Conservation (phyloP, 306 rosid genomes). For the Cicer pinnatifidum region DNA sequence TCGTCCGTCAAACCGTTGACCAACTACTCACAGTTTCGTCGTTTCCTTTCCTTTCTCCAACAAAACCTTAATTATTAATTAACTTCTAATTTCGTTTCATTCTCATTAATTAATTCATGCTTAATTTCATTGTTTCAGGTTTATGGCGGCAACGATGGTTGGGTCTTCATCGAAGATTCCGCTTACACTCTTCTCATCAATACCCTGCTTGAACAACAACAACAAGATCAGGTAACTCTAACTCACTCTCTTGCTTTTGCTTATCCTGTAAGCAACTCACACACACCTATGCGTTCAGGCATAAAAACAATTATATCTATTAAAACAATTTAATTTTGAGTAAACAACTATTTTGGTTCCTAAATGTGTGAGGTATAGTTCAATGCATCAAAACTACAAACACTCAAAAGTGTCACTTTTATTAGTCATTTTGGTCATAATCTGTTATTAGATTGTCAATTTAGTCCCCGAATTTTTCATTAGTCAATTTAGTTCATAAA, state of each 20-base stretch:
- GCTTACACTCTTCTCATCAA: constrained; percentile 57
- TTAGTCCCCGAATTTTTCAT: too few relatives aligned
- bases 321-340: too few relatives aligned
- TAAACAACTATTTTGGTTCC: too few relatives aligned
- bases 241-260: background rate
- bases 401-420: too few relatives aligned
- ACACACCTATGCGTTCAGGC: background rate
- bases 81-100: background rate
- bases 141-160: constrained; percentile 56
- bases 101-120: background rate
- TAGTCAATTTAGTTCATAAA: too few relatives aligned
- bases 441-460: too few relatives aligned
- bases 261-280: constrained; percentile 22
- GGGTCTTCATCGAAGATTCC: constrained; percentile 61
- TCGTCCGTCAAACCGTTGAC: constrained; percentile 47
- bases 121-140: constrained; percentile 43
- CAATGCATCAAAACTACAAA: too few relatives aligned
- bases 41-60: background rate
- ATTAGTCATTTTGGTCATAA: too few relatives aligned
- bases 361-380: too few relatives aligned
- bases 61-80: background rate
- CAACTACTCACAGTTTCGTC: constrained; percentile 46
- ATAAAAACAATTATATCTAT: too few relatives aligned
- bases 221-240: constrained; percentile 19
- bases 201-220: constrained; percentile 43